Evolutionary conservation across 1,139 yeast genomes (phyloP).

Genomic region (Pichia sp.): DNA sequence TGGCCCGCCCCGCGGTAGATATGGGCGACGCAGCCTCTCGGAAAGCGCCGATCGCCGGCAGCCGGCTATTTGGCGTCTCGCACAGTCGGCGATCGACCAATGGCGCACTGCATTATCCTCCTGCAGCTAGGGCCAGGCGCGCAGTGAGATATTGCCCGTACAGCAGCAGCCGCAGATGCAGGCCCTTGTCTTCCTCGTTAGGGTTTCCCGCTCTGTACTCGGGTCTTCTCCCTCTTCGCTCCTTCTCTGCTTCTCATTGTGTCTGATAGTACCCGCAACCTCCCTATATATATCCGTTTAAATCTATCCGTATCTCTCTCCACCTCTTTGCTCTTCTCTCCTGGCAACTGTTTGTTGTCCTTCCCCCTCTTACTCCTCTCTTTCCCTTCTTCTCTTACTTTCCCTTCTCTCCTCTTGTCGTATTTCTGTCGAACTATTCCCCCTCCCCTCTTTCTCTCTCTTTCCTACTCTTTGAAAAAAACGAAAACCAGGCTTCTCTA

Average conservation of each 20-base stretch:
- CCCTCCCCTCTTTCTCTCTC: not conserved
- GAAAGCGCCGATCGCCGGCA: not conserved
- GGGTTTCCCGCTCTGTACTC: not conserved
- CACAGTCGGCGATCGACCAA: not conserved
- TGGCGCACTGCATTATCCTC: not conserved
- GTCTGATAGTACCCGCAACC: not conserved
- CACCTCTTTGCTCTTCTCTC: not conserved
- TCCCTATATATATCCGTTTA: not conserved
- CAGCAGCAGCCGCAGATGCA: not conserved
- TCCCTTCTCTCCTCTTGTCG: too few species aligned
- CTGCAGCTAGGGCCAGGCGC: not conserved
- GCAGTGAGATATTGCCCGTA: not conserved
- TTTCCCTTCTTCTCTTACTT: not conserved
- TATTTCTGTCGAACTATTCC: too few species aligned
- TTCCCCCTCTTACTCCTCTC: not conserved
- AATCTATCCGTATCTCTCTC: not conserved
- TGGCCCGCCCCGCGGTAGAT: too few species aligned
- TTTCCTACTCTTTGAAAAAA: not conserved
- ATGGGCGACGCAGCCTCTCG: not conserved
- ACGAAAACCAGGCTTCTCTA: not conserved
- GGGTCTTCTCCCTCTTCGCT: not conserved
- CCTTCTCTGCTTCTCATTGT: not conserved
- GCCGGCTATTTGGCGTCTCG: not conserved
- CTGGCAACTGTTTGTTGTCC: not conserved
- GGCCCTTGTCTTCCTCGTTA: not conserved